Percentiles rank a stretch among this genome's conserved stretches.
Conservation (phyloP, 73 alveolate genomes). For the Paramecium sonneborni region DNA sequence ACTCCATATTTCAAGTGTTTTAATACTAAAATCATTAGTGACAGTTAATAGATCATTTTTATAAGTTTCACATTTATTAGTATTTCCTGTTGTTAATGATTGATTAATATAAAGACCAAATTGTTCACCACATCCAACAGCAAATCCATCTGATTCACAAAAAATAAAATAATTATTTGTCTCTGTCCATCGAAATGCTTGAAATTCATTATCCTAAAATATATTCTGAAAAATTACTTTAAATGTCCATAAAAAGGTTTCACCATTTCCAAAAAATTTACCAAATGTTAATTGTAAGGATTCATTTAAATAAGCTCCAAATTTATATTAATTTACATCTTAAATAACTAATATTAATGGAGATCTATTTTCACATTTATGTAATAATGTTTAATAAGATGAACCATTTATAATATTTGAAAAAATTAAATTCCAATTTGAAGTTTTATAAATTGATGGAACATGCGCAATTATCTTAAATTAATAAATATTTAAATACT, state of each 20-base stretch:
- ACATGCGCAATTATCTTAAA: conserved; percentile 39
- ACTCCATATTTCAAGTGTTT: conserved; percentile 34
- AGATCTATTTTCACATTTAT: conserved; percentile 22
- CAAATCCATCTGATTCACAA: conserved; percentile 64
- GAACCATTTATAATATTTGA: conserved; percentile 57
- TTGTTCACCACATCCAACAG: conserved; percentile 64
- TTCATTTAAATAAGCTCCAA: conserved; percentile 61
- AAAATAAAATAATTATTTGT: conserved; percentile 20
- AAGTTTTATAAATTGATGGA: conserved; percentile 51
- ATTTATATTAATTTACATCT: not conserved
- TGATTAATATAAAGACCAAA: conserved; percentile 50
- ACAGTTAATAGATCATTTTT: not conserved
- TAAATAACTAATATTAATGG: conserved; percentile 49
- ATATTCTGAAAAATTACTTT: not conserved
- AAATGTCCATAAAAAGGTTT: conserved; percentile 52
- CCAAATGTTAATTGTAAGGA: not conserved
- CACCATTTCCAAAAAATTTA: conserved; percentile 64
- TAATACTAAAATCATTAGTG: not conserved
- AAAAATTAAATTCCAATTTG: conserved; percentile 45
- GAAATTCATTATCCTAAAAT: not conserved
- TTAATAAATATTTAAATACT: not conserved
- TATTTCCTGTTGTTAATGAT: not conserved
- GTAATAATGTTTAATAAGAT: conserved; percentile 21
- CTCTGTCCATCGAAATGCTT: conserved; percentile 21
- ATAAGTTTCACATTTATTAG: conserved; percentile 61